phyloP scores from a whole-genome alignment of 352 stramenopile genomes.

The Phytopythium oedochilum region DNA sequence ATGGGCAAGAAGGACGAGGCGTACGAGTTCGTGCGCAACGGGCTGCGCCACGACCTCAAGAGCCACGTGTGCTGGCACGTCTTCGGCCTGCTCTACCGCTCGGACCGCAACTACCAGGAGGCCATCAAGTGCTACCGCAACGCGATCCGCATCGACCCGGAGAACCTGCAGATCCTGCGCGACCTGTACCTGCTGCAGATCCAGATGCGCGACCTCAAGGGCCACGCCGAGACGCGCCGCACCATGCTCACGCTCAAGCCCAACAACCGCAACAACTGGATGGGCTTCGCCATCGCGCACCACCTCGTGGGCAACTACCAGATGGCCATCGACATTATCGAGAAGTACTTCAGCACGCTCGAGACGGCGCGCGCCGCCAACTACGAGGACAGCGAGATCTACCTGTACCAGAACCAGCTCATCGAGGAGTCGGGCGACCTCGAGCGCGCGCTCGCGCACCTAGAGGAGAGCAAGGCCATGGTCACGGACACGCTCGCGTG shows the following conservation, averaged over 20 bases:
- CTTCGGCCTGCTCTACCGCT: constrained; percentile 96
- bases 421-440: constrained; percentile 89
- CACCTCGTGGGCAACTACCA: constrained; percentile 92
- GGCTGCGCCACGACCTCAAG: constrained; percentile 90
- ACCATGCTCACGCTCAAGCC: constrained; percentile 93
- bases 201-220: constrained; percentile 85
- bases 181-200: constrained; percentile 97
- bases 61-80: constrained; percentile 99
- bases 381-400: constrained; percentile 97
- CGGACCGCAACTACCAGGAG: constrained; percentile 95
- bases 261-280: constrained; percentile 96
- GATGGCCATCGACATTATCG: constrained; percentile 94
- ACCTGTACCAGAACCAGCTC: constrained; percentile 95
- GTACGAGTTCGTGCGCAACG: constrained; percentile 94
- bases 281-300: constrained; percentile 95
- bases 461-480: constrained; percentile 73
- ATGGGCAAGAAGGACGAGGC: constrained; percentile 94
- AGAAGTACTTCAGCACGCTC: constrained; percentile 93
- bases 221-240: constrained; percentile 93
- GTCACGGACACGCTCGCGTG: constrained; percentile 74
- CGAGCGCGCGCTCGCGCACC: constrained; percentile 76
- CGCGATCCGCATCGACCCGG: constrained; percentile 94
- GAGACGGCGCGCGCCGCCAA: constrained; percentile 41
- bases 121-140: constrained; percentile 99
- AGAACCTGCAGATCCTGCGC: constrained; percentile 97